Evolutionary conservation across 495 filamentous ascomycete species (phyloP), one percentile per base, ranked within the genome.

Genomic region (Hyaloscypha finlandica): DNA sequence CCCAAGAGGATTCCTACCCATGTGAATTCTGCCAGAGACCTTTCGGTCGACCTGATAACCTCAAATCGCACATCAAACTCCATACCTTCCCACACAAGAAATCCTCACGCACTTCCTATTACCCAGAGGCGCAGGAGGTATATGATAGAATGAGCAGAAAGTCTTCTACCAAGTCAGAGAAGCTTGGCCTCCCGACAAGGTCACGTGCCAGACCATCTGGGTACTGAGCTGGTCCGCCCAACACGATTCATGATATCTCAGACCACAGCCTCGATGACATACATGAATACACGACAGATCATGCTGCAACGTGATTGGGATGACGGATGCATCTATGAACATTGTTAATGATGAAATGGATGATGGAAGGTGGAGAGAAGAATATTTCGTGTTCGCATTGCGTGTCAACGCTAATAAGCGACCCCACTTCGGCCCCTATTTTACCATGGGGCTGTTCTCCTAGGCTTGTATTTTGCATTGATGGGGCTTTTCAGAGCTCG

Each of bases 11-110:
- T 8, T 58, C 63, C 58, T 70, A 57, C 32, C 16, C 45, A 9
- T 80, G 78, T 63, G 55, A 56, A 14, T 77, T 78, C 60, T 80
- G 78, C 58, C 4, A 20, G 3, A 73, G 73, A 31, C 42, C 53
- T 0, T 79, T 80, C 68, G 64, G 39, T 55, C 69, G 79, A 8
- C 60, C 35, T 1, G 78, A 81, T 60, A 81, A 81, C 69, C 54
- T 71, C n/a, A 70, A 70, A 2, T 65, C 72, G n/a, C 82, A 84
- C 58, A 66, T 77, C 16, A 65, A 65, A n/a, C 72, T 82, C 0
- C 81, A 84, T 64, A 67, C 71, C 0, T 42, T 67, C 8, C 69
- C 65, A 42, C 51, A 72, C 2, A 73, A 75, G 39, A 69, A 66
- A 31, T 29, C 57, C 2, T 53, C 30, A 0, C n/a, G 70, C 20